Conservation (phyloP, 306 rosid species). For the Cucurbita argyrosperma region DNA sequence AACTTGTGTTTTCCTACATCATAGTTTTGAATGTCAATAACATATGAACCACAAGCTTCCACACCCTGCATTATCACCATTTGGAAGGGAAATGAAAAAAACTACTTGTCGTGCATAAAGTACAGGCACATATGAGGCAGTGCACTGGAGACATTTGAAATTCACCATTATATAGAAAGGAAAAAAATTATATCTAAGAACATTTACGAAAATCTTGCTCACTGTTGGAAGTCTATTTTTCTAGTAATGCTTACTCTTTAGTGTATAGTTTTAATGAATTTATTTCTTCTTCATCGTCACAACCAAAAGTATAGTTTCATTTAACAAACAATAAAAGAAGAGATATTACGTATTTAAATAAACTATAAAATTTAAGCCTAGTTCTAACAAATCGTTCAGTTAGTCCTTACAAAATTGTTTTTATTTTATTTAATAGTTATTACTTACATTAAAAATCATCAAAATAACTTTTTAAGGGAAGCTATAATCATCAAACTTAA, state of each 20-base stretch:
- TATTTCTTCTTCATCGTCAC: background rate
- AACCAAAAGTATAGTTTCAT: background rate
- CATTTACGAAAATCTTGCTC: background rate
- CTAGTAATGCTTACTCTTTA: background rate
- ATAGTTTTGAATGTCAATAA: background rate
- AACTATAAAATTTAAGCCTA: background rate
- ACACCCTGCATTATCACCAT: background rate
- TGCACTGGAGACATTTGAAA: background rate
- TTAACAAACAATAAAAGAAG: background rate
- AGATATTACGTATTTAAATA: background rate
- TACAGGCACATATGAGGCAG: background rate
- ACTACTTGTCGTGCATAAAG: background rate
- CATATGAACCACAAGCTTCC: background rate
- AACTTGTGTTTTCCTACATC: background rate
- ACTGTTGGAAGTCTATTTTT: background rate
- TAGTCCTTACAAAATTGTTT: background rate
- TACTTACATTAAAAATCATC: background rate
- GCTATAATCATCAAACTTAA: background rate
- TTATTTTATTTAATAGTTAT: background rate
- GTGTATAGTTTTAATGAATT: background rate
- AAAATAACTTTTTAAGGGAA: background rate
- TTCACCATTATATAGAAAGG: background rate
- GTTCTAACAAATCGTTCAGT: background rate
- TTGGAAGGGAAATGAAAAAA: background rate
- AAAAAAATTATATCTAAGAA: background rate